Percentiles rank a stretch among this genome's conserved stretches.
These are phyloP conservation scores for Colletotrichum coccodes DNA, from an alignment of 2,329 filamentous ascomycete genomes.

Conservation along the genomic window DNA sequence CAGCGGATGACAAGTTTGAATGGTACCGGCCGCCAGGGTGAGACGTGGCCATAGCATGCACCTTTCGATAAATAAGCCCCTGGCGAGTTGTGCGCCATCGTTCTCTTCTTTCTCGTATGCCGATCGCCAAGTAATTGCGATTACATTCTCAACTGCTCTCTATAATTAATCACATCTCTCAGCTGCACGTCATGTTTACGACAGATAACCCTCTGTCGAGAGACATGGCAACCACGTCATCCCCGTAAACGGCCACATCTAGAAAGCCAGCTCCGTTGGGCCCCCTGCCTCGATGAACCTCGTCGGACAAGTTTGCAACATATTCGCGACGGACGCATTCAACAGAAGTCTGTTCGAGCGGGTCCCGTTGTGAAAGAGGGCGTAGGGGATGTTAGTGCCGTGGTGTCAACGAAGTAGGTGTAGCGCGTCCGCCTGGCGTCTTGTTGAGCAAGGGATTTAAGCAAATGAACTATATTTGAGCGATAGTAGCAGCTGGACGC, in stretches of 20 bases:
- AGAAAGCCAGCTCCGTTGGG: slow-evolving; percentile 34
- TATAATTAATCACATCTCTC: slow-evolving; percentile 42
- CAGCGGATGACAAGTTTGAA: no score
- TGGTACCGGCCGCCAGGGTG: no score
- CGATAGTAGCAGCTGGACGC: slow-evolving; percentile 36
- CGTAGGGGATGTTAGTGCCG: background rate
- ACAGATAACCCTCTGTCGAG: slow-evolving; percentile 20
- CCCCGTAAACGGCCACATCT: slow-evolving; percentile 23
- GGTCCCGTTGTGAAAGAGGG: background rate
- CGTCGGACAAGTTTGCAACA: slow-evolving; percentile 45
- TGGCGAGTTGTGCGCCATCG: no score
- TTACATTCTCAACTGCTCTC: background rate
- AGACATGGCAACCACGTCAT: background rate
- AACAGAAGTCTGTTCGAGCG: background rate
- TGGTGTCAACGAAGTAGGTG: background rate
- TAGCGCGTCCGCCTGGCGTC: background rate
- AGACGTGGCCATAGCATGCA: no score
- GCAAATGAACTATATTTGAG: background rate
- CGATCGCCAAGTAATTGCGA: background rate
- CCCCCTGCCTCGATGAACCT: slow-evolving; percentile 42
- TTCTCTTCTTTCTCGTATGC: no score
- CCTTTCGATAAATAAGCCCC: no score
- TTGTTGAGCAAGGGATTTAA: background rate
- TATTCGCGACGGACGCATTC: slow-evolving; percentile 35
- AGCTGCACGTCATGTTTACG: slow-evolving; percentile 34